phyloP scores from a whole-genome alignment of 2,329 filamentous ascomycete genomes.

The Fusarium zealandicum region DNA sequence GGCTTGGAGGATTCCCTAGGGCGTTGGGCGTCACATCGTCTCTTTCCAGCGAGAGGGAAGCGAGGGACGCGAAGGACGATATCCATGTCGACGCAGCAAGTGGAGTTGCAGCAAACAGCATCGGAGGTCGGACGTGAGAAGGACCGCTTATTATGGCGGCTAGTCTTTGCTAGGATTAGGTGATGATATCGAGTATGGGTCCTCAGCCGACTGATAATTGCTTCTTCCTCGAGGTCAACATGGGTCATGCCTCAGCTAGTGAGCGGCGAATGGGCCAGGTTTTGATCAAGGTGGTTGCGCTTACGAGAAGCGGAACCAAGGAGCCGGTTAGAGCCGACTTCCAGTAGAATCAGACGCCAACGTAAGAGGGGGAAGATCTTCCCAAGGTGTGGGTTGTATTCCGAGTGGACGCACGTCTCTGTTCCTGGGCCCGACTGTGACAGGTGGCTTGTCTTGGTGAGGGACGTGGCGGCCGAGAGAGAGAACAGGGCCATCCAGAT shows the following conservation, averaged over 20 bases:
- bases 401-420: constrained; percentile 2
- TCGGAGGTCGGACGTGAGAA: background rate
- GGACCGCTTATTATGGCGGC: constrained; percentile 3
- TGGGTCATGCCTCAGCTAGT: constrained; percentile 33
- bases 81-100: background rate
- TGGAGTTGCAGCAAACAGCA: constrained; percentile 4
- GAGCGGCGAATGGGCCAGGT: constrained; percentile 21
- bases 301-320: constrained; percentile 22
- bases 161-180: background rate
- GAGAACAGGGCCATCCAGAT: background rate
- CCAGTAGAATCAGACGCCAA: constrained; percentile 18
- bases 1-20: constrained; percentile 5
- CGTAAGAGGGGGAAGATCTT: constrained; percentile 14
- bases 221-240: constrained; percentile 21
- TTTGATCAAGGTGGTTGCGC: constrained; percentile 23
- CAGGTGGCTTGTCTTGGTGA: constrained; percentile 12
- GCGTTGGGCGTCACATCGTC: constrained; percentile 7
- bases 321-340: constrained; percentile 14
- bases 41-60: constrained; percentile 11
- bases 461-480: constrained; percentile 13
- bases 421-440: constrained; percentile 1
- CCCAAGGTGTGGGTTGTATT: constrained; percentile 16
- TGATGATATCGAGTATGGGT: constrained; percentile 2
- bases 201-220: constrained; percentile 4
- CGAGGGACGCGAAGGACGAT: constrained; percentile 6